A percentile compares a stretch with the other conserved stretches of the same genome.
Conservation (phyloP, 805 yeast genomes). For the Metschnikowia gelsemii region DNA sequence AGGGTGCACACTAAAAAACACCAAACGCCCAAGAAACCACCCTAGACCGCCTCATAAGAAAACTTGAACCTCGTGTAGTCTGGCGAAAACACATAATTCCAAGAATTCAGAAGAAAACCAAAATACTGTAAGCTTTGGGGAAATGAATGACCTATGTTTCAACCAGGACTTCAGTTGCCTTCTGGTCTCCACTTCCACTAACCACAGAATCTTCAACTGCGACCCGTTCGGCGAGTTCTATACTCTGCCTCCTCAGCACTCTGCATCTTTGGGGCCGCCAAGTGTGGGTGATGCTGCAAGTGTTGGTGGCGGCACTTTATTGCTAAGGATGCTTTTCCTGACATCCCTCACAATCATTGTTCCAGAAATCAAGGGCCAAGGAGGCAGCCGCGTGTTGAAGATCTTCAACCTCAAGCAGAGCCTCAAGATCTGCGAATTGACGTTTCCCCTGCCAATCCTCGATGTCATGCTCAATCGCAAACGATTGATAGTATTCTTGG, state of each 20-base stretch:
- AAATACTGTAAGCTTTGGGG: neutral
- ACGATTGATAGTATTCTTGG: slow-evolving; percentile 71
- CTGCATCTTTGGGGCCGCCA: neutral
- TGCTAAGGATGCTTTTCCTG: slow-evolving; percentile 40
- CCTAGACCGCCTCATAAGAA: neutral
- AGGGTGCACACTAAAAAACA: neutral
- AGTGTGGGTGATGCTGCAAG: too few species aligned
- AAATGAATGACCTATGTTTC: slow-evolving; percentile 38
- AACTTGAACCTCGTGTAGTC: too few species aligned
- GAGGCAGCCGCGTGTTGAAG: slow-evolving; percentile 34
- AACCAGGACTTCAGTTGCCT: slow-evolving; percentile 45
- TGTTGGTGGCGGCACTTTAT: slow-evolving; percentile 29
- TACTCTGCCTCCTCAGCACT: slow-evolving; percentile 19
- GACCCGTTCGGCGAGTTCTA: slow-evolving; percentile 48
- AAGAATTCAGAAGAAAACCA: neutral
- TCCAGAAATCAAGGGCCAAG: slow-evolving; percentile 26
- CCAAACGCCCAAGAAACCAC: neutral
- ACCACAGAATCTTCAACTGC: slow-evolving; percentile 42
- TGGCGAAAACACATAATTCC: neutral
- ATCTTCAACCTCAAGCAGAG: slow-evolving; percentile 43
- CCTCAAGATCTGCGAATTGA: slow-evolving; percentile 74
- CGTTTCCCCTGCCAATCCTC: slow-evolving; percentile 75
- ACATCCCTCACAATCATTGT: slow-evolving; percentile 43
- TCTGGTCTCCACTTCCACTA: slow-evolving; percentile 32
- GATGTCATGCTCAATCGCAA: slow-evolving; percentile 78